Conservation (phyloP, 768 basidiomycete species). For the Naematelia aurantialba region DNA sequence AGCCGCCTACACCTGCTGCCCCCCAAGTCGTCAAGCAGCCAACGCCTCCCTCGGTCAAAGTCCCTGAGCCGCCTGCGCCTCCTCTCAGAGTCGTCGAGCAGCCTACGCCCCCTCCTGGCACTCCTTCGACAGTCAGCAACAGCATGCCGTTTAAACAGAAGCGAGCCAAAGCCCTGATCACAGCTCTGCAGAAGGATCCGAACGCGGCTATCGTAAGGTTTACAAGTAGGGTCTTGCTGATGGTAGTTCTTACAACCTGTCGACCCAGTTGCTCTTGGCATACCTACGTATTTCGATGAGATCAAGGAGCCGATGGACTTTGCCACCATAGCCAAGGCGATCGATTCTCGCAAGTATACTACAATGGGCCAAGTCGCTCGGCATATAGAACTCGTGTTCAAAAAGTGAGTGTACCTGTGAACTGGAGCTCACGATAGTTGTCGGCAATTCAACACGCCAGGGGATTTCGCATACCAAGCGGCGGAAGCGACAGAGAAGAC, state of each 20-base stretch:
- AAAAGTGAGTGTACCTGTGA: conserved; percentile 56
- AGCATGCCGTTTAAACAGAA: conserved; percentile 27
- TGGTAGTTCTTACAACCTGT: conserved; percentile 69
- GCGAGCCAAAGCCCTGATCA: conserved; percentile 31
- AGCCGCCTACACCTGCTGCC: conserved; percentile 11
- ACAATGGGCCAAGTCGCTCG: conserved; percentile 76
- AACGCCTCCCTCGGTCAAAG: conserved; percentile 19
- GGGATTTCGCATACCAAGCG: conserved; percentile 63
- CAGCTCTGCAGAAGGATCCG: conserved; percentile 21
- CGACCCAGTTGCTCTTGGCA: conserved; percentile 75
- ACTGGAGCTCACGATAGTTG: conserved; percentile 53
- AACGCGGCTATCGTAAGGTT: conserved; percentile 27
- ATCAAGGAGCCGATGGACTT: conserved; percentile 93
- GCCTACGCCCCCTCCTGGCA: conserved; percentile 18
- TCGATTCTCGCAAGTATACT: conserved; percentile 64
- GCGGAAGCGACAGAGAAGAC: conserved; percentile 69
- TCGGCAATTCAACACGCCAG: conserved; percentile 82
- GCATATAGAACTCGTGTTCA: conserved; percentile 77
- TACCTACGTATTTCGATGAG: conserved; percentile 93
- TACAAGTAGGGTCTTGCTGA: conserved; percentile 9
- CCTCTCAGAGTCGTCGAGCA: background rate
- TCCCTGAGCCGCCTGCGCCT: conserved; percentile 1
- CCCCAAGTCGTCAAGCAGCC: background rate
- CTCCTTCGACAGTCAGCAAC: conserved; percentile 23
- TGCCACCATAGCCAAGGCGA: conserved; percentile 68